phyloP scores from a whole-genome alignment of 768 basidiomycete genomes.

The Russula griseocarnosa region DNA sequence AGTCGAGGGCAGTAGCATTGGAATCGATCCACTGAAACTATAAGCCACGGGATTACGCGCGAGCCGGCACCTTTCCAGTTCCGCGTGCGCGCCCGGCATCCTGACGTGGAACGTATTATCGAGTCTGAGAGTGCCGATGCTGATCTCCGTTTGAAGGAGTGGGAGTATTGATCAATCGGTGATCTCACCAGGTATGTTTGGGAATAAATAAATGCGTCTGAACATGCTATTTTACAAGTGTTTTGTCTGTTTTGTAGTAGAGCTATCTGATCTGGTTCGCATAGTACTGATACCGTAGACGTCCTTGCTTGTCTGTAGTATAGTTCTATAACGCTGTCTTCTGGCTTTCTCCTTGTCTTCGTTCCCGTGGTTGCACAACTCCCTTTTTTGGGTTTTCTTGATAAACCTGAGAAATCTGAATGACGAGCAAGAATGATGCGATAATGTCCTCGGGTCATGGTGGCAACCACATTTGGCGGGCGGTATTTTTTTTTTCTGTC shows the following conservation, averaged over 20 bases:
- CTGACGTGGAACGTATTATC: constrained; percentile 8
- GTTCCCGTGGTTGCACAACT: too few species aligned
- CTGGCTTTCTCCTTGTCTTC: too few species aligned
- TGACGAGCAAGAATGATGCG: too few species aligned
- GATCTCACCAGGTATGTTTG: background rate
- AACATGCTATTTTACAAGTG: background rate
- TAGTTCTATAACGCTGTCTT: too few species aligned
- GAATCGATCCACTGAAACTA: background rate
- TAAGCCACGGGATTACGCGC: constrained; percentile 2
- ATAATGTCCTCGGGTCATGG: too few species aligned
- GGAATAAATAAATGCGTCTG: background rate
- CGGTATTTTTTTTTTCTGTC: too few species aligned
- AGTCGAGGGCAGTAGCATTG: background rate
- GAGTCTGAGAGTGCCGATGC: constrained; percentile 16
- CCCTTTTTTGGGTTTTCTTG: too few species aligned
- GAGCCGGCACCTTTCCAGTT: constrained; percentile 11
- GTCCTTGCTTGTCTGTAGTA: too few species aligned
- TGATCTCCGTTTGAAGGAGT: constrained; percentile 19
- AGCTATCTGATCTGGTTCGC: too few species aligned
- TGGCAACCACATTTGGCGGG: too few species aligned
- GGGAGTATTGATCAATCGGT: constrained; percentile 1
- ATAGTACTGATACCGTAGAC: too few species aligned
- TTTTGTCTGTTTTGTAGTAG: background rate
- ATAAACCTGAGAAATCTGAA: too few species aligned
- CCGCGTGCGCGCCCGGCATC: background rate